phyloP scores from a whole-genome alignment of 495 filamentous ascomycete species.

The Neurospora sp. region DNA sequence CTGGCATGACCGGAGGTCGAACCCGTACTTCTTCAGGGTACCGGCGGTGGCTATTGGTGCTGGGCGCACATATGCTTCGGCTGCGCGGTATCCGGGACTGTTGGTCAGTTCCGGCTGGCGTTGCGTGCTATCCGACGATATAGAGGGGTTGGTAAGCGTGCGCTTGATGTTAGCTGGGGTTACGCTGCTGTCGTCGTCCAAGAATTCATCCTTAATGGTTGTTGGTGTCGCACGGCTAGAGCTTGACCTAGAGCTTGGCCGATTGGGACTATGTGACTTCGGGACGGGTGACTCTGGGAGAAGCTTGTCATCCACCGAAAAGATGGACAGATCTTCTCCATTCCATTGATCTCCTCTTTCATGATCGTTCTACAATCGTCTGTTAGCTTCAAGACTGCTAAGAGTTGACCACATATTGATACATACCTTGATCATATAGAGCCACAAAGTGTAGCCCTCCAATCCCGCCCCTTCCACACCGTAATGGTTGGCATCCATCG shows the following conservation, averaged over 20 bases:
- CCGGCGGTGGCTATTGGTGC: constrained; percentile 70
- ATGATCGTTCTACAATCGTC: constrained; percentile 59
- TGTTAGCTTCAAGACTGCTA: background rate
- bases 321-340: constrained; percentile 90
- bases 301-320: constrained; percentile 67
- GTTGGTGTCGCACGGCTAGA: background rate
- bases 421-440: constrained; percentile 64
- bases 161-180: constrained; percentile 63
- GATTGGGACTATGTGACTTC: constrained; percentile 25
- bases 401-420: background rate
- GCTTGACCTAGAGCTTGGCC: constrained; percentile 20
- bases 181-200: constrained; percentile 46
- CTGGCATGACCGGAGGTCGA: constrained; percentile 66
- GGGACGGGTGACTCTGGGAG: constrained; percentile 46
- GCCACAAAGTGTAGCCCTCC: constrained; percentile 84
- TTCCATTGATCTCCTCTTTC: constrained; percentile 94
- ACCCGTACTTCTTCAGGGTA: constrained; percentile 53
- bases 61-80: constrained; percentile 84
- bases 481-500: constrained; percentile 96
- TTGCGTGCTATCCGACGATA: constrained; percentile 48
- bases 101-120: constrained; percentile 42
- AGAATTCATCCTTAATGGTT: background rate
- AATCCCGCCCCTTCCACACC: constrained; percentile 71
- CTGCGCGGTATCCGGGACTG: constrained; percentile 70
- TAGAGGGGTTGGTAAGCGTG: constrained; percentile 60